phyloP scores from a whole-genome alignment of 2,329 filamentous ascomycete genomes.

The Chrysoporthe austroafricana region DNA sequence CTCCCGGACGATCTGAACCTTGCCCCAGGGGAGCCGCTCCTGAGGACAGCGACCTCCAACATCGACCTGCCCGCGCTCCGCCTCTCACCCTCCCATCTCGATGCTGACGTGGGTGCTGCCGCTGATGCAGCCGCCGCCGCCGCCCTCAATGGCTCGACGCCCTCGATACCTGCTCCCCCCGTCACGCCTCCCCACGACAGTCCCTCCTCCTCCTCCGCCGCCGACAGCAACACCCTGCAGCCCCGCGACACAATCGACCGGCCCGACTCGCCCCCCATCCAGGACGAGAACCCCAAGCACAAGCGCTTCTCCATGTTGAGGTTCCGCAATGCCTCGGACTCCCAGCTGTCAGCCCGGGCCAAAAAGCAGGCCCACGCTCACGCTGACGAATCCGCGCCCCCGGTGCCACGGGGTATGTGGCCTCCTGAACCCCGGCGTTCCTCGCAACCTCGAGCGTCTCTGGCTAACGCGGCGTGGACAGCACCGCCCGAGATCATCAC shows the following conservation, averaged over 20 bases:
- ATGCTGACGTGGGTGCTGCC: constrained; percentile 32
- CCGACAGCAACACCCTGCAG: constrained; percentile 29
- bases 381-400: constrained; percentile 58
- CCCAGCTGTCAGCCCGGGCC: constrained; percentile 77
- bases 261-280: constrained; percentile 54
- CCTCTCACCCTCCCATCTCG: constrained; percentile 32
- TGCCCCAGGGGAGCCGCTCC: constrained; percentile 31
- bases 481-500: constrained; percentile 78
- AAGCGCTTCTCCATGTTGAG: constrained; percentile 73
- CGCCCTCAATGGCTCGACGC: constrained; percentile 26
- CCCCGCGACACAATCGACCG: constrained; percentile 37
- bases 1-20: constrained; percentile 37
- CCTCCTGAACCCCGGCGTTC: background rate
- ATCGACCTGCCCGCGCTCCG: constrained; percentile 24
- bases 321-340: constrained; percentile 91
- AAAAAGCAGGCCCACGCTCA: constrained; percentile 61
- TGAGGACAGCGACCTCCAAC: constrained; percentile 24
- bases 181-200: constrained; percentile 37
- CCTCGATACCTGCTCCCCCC: constrained; percentile 36
- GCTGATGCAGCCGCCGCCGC: constrained; percentile 30
- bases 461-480: constrained; percentile 39
- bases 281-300: constrained; percentile 60
- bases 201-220: constrained; percentile 32
- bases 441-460: background rate
- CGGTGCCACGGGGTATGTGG: constrained; percentile 58